Conservation (phyloP, 2,329 filamentous ascomycete species). For the Magnaporthiopsis rhizophila region DNA sequence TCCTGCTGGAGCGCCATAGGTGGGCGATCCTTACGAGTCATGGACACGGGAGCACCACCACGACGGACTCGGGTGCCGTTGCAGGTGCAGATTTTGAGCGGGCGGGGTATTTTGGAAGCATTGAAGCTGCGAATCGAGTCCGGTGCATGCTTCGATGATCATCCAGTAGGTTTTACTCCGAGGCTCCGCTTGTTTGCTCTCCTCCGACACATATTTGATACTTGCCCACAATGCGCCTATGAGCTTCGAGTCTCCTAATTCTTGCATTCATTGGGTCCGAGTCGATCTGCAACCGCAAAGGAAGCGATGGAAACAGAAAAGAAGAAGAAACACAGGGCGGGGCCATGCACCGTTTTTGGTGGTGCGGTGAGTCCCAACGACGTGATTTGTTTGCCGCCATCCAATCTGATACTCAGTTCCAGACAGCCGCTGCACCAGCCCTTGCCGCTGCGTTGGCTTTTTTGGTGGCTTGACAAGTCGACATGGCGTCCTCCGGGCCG, state of each 20-base stretch:
- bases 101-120: too few species aligned
- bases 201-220: too few species aligned
- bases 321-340: neutral
- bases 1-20: conserved; percentile 5
- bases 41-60: neutral
- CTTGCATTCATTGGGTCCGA: neutral
- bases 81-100: too few species aligned
- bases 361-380: neutral
- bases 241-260: neutral
- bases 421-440: neutral
- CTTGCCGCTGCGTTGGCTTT: neutral
- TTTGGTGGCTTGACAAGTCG: neutral
- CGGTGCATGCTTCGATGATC: too few species aligned
- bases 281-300: neutral
- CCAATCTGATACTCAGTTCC: neutral
- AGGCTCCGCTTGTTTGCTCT: neutral
- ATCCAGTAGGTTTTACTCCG: neutral
- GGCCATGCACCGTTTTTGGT: neutral
- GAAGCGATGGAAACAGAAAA: neutral
- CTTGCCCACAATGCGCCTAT: too few species aligned
- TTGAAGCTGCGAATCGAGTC: neutral
- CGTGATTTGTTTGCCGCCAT: neutral
- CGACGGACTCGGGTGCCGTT: conserved; percentile 1
- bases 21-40: neutral
- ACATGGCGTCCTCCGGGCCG: neutral